These are phyloP conservation scores for Rhipidocladum racemiflorum DNA, from an alignment of 176 grass and related monocot genomes.

Conservation along the genomic window DNA sequence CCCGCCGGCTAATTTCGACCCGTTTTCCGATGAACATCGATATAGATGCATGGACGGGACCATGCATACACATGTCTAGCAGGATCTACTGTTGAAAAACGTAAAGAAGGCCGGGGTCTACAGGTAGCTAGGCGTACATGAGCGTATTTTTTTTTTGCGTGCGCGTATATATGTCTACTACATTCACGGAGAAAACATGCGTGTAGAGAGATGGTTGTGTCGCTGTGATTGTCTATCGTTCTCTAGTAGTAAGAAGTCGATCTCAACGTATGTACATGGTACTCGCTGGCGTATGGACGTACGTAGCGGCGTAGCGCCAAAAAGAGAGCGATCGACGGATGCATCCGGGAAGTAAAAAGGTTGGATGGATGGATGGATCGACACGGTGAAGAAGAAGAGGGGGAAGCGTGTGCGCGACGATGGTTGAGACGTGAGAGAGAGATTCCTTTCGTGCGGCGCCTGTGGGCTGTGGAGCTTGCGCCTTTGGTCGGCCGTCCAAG, in stretches of 20 bases:
- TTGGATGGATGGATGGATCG: neutral
- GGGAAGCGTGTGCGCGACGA: neutral
- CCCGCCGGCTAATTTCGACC: neutral
- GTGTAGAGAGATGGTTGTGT: neutral
- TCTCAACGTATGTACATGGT: no score
- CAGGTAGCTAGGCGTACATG: neutral
- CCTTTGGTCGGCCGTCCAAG: neutral
- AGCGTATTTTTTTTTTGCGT: neutral
- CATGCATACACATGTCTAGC: neutral
- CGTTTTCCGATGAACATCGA: neutral
- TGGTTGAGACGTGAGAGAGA: neutral
- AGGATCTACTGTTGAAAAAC: neutral
- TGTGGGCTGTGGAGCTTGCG: neutral
- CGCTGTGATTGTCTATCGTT: no score
- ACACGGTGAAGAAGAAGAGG: neutral
- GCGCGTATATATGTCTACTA: neutral
- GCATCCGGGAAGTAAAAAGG: neutral
- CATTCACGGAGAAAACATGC: neutral
- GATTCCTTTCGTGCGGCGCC: slow-evolving; percentile 27
- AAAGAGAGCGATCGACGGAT: neutral
- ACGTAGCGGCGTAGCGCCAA: neutral
- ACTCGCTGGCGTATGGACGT: neutral
- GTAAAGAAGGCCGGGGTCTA: neutral
- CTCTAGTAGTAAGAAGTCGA: no score
- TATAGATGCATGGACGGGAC: neutral